Evolutionary conservation across 805 yeast species (phyloP).

Genomic region (Wickerhamomyces bovis): DNA sequence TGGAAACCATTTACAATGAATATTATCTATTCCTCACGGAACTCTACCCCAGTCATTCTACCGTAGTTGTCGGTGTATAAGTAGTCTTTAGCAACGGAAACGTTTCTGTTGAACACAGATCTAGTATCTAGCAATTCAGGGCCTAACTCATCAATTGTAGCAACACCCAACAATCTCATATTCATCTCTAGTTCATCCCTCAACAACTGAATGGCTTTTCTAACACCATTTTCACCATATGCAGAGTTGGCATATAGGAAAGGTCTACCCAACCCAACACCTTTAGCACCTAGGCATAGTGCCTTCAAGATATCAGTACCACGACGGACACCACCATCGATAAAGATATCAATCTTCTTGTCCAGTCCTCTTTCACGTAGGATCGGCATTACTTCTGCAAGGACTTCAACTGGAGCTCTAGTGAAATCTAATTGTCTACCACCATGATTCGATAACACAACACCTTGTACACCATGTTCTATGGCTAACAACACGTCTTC

Average conservation of each 20-base stretch:
- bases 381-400: constrained; percentile 62
- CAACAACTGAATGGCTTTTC: constrained; percentile 52
- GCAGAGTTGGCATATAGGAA: constrained; percentile 57
- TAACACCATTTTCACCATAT: constrained; percentile 62
- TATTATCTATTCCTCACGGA: constrained; percentile 23
- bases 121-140: constrained; percentile 55
- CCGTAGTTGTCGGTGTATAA: constrained; percentile 52
- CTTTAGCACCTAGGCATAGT: constrained; percentile 61
- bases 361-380: constrained; percentile 40
- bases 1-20: too few relatives aligned
- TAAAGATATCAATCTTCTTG: constrained; percentile 47
- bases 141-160: constrained; percentile 50
- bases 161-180: constrained; percentile 76
- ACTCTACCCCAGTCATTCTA: constrained; percentile 46
- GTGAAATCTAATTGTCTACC: constrained; percentile 84
- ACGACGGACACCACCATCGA: constrained; percentile 68
- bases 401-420: constrained; percentile 67
- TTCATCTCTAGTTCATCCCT: constrained; percentile 68
- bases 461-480: constrained; percentile 66
- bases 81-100: constrained; percentile 46
- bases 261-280: constrained; percentile 68
- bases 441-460: constrained; percentile 85
- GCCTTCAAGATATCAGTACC: constrained; percentile 66
- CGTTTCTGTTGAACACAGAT: constrained; percentile 35
- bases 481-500: constrained; percentile 75